Conservation (phyloP, 345 rosid species). For the Eutrema yunnanense region DNA sequence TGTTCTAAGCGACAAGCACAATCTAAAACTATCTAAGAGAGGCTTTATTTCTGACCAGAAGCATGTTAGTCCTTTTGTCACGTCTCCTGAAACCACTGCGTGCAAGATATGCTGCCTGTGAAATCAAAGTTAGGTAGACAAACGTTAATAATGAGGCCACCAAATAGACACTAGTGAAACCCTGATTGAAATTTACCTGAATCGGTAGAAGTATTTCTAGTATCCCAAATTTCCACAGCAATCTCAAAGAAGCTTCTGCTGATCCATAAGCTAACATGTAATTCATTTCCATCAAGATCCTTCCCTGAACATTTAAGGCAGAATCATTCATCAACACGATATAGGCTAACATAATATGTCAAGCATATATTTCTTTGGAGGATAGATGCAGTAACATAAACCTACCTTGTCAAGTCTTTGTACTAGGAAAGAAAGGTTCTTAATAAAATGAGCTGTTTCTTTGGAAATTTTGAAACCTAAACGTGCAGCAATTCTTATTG, state of each 20-base stretch:
- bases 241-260: slow-evolving; percentile 88
- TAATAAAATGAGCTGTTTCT: slow-evolving; percentile 76
- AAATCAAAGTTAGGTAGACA: slow-evolving; percentile 17
- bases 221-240: slow-evolving; percentile 90
- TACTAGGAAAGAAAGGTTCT: slow-evolving; percentile 45
- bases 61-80: slow-evolving; percentile 88
- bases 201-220: slow-evolving; percentile 79
- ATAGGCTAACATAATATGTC: background rate
- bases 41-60: slow-evolving; percentile 48
- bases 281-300: slow-evolving; percentile 93
- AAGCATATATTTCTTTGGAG: background rate
- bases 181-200: slow-evolving; percentile 43
- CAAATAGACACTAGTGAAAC: slow-evolving; percentile 1
- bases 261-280: slow-evolving; percentile 97
- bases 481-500: slow-evolving; percentile 63
- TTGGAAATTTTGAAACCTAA: slow-evolving; percentile 72
- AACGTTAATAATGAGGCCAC: background rate
- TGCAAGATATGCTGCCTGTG: slow-evolving; percentile 83
- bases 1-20: background rate
- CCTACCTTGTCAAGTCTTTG: slow-evolving; percentile 71
- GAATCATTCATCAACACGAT: background rate
- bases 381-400: background rate
- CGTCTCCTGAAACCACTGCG: slow-evolving; percentile 69
- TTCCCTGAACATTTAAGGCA: slow-evolving; percentile 43
- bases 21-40: background rate